Conservation (phyloP, 1,139 yeast species). For the Zygoascus sp. region DNA sequence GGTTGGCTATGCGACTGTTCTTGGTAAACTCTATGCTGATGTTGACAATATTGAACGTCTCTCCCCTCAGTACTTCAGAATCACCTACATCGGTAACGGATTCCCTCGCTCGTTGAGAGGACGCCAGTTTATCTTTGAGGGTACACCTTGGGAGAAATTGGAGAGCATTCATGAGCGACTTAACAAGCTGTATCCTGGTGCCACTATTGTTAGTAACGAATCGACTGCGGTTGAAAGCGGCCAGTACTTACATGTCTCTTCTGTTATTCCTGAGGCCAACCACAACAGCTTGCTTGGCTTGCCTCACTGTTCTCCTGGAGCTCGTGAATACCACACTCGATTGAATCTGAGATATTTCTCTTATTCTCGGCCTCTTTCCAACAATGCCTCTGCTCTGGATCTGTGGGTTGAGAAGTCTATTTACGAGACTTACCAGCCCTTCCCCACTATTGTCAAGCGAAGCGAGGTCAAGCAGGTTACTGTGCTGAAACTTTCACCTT, state of each 20-base stretch:
- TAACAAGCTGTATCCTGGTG: slow-evolving; percentile 75
- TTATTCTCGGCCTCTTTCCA: slow-evolving; percentile 67
- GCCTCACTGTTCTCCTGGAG: slow-evolving; percentile 27
- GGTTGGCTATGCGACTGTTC: slow-evolving; percentile 64
- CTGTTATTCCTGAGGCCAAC: slow-evolving; percentile 54
- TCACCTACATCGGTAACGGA: slow-evolving; percentile 78
- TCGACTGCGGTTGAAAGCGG: slow-evolving; percentile 67
- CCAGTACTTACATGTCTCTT: slow-evolving; percentile 64
- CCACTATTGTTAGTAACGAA: slow-evolving; percentile 65
- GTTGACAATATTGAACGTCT: slow-evolving; percentile 65
- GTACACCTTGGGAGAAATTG: slow-evolving; percentile 82
- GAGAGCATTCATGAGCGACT: slow-evolving; percentile 78
- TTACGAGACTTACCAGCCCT: slow-evolving; percentile 67
- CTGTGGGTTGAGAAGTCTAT: slow-evolving; percentile 88
- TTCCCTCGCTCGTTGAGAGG: slow-evolving; percentile 76
- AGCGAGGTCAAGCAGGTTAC: slow-evolving; percentile 57
- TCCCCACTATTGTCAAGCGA: slow-evolving; percentile 87
- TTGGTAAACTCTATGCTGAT: slow-evolving; percentile 63
- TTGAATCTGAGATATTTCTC: slow-evolving; percentile 69
- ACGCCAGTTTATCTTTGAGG: slow-evolving; percentile 77
- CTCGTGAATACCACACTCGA: slow-evolving; percentile 34
- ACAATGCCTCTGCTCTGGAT: slow-evolving; percentile 66
- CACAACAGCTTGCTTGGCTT: slow-evolving; percentile 11
- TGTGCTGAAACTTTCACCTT: slow-evolving; percentile 71
- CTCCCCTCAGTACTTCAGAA: slow-evolving; percentile 75